Percentiles rank a stretch among this genome's conserved stretches.
Conservation (phyloP, 2,329 filamentous ascomycete genomes). For the Orbilia quercus region DNA sequence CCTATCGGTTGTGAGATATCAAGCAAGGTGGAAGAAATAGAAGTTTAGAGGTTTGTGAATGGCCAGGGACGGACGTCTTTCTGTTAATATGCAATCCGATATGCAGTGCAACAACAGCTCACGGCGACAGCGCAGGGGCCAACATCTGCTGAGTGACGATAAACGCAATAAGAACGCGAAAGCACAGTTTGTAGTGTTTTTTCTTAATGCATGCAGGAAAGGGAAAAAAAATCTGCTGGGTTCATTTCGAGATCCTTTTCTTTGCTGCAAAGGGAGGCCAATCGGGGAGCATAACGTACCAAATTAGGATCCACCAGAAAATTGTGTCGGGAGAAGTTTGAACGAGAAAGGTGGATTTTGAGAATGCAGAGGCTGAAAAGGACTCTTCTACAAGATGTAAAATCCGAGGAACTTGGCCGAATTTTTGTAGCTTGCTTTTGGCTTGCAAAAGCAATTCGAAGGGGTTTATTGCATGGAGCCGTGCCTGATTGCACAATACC, state of each 20-base stretch:
- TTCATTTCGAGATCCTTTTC: slow-evolving; percentile 44
- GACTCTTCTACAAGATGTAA: slow-evolving; percentile 27
- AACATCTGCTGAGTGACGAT: slow-evolving; percentile 51
- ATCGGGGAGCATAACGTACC: slow-evolving; percentile 52
- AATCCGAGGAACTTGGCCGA: slow-evolving; percentile 33
- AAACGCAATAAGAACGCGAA: slow-evolving; percentile 57
- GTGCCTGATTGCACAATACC: slow-evolving; percentile 56
- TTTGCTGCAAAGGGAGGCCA: slow-evolving; percentile 16
- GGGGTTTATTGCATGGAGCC: slow-evolving; percentile 28
- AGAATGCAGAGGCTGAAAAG: slow-evolving; percentile 53
- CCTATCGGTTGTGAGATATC: slow-evolving; percentile 17
- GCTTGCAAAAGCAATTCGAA: slow-evolving; percentile 25
- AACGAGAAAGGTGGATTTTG: slow-evolving; percentile 21
- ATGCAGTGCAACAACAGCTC: slow-evolving; percentile 56
- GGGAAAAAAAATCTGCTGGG: slow-evolving; percentile 37
- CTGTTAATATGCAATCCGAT: slow-evolving; percentile 51
- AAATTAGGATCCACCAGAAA: slow-evolving; percentile 32
- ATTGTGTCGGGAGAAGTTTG: slow-evolving; percentile 13
- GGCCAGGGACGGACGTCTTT: slow-evolving; percentile 35
- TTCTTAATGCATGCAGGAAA: slow-evolving; percentile 49
- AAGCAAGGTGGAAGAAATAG: slow-evolving; percentile 21
- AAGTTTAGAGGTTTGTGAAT: slow-evolving; percentile 44
- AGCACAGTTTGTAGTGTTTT: slow-evolving; percentile 33
- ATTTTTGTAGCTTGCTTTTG: slow-evolving; percentile 36
- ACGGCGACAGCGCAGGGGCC: slow-evolving; percentile 52